phyloP scores from a whole-genome alignment of 768 basidiomycete species.

The Lactarius trivialis region DNA sequence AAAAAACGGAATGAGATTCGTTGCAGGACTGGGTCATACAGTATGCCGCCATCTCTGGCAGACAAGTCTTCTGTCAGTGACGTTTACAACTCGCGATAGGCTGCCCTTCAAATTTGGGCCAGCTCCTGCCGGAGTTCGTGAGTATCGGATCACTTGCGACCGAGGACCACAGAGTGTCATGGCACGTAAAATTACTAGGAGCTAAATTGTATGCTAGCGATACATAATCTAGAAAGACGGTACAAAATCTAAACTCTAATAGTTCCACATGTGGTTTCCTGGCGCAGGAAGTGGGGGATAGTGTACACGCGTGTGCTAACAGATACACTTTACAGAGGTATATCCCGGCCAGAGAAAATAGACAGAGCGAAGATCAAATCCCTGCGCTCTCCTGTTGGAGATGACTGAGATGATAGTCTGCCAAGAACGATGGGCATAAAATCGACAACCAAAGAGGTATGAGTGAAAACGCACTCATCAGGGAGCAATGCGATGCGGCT shows the following conservation, averaged over 20 bases:
- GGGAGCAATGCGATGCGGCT: constrained; percentile 5
- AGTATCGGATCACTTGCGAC: neutral
- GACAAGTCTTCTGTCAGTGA: no score
- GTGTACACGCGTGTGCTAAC: neutral
- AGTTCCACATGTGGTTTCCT: neutral
- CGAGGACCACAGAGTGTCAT: neutral
- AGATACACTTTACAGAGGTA: neutral
- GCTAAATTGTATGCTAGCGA: neutral
- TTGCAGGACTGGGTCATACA: neutral
- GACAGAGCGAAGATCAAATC: constrained; percentile 5
- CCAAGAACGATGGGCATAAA: neutral
- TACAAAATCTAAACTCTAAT: neutral
- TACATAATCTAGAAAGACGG: neutral
- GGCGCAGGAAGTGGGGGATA: neutral
- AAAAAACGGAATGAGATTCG: neutral
- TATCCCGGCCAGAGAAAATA: no score
- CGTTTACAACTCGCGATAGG: neutral
- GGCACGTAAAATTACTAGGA: neutral
- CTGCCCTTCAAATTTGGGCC: neutral
- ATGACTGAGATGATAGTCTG: constrained; percentile 17
- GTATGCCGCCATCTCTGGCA: neutral
- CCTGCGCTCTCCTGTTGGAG: constrained; percentile 21
- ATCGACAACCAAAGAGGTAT: neutral
- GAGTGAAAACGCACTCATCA: constrained; percentile 17
- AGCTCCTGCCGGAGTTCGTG: neutral